A percentile compares a stretch with the other conserved stretches of the same genome.
phyloP scores from a whole-genome alignment of 2,329 filamentous ascomycete genomes.

The Colletotrichum orbiculare region DNA sequence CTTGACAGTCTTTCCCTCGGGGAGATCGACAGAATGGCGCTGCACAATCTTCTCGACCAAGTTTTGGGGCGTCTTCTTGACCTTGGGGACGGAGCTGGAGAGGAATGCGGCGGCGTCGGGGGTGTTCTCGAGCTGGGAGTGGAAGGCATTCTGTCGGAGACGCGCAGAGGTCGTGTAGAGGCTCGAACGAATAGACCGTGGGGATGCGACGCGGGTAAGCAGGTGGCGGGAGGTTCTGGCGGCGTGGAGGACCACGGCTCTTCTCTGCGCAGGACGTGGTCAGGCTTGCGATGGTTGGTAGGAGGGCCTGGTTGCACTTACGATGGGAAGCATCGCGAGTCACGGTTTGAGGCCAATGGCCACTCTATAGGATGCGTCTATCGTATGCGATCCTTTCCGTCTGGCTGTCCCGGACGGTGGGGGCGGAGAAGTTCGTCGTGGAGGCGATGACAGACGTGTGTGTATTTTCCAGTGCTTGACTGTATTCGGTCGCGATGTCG shows the following conservation, averaged over 20 bases:
- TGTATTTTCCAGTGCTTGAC: neutral
- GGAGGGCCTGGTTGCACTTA: constrained; percentile 8
- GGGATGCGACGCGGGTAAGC: constrained; percentile 49
- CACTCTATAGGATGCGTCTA: neutral
- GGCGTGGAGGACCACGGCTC: constrained; percentile 43
- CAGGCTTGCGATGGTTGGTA: neutral
- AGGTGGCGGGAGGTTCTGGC: constrained; percentile 56
- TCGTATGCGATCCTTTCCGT: neutral
- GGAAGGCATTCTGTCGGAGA: constrained; percentile 65
- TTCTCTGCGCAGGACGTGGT: constrained; percentile 39
- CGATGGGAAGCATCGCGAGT: constrained; percentile 30
- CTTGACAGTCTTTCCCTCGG: constrained; percentile 78
- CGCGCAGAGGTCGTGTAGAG: constrained; percentile 36
- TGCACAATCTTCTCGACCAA: constrained; percentile 95
- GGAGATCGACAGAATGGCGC: constrained; percentile 78
- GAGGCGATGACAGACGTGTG: neutral
- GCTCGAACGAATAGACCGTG: constrained; percentile 19
- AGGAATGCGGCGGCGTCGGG: constrained; percentile 63
- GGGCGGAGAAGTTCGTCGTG: neutral
- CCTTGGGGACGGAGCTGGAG: constrained; percentile 56
- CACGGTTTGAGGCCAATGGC: constrained; percentile 8
- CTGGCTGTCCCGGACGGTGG: constrained; percentile 2
- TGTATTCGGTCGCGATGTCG: constrained; percentile 25
- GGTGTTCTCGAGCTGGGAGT: constrained; percentile 70
- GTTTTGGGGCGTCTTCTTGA: constrained; percentile 70